Conservation (phyloP, 495 filamentous ascomycete species). For the Usnea hakonensis region DNA sequence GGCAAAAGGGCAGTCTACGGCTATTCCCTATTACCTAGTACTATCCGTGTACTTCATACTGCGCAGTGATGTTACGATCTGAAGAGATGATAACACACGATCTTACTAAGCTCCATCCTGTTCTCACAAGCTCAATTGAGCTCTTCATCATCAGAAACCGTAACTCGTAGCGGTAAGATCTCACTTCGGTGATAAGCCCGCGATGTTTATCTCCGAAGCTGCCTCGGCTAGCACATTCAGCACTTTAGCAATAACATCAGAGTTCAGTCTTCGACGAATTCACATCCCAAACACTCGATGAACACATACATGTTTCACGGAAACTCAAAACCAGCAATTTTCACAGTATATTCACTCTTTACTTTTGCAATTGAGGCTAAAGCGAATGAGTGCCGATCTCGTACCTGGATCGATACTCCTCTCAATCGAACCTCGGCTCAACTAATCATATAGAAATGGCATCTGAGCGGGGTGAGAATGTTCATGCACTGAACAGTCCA, state of each 20-base stretch:
- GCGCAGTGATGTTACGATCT: too few relatives aligned
- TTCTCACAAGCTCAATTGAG: too few relatives aligned
- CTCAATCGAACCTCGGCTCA: conserved; percentile 13
- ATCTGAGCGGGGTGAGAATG: neutral
- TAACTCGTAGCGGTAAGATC: too few relatives aligned
- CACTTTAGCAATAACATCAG: neutral
- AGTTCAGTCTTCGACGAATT: neutral
- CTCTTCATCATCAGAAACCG: too few relatives aligned
- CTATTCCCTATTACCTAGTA: too few relatives aligned
- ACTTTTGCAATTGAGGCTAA: neutral
- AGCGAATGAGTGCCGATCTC: neutral
- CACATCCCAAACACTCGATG: neutral
- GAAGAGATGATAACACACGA: too few relatives aligned
- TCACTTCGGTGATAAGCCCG: too few relatives aligned
- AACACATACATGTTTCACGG: neutral
- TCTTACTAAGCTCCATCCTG: too few relatives aligned
- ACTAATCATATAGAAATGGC: neutral
- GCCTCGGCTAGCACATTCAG: too few relatives aligned
- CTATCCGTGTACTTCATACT: too few relatives aligned
- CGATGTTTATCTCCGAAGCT: neutral
- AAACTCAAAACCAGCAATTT: too few relatives aligned
- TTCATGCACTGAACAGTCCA: neutral
- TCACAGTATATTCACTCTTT: neutral
- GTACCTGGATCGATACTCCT: neutral
- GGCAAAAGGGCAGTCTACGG: too few relatives aligned